Evolutionary conservation across 2,329 filamentous ascomycete species (phyloP).

Genomic region (Claviceps sp.): DNA sequence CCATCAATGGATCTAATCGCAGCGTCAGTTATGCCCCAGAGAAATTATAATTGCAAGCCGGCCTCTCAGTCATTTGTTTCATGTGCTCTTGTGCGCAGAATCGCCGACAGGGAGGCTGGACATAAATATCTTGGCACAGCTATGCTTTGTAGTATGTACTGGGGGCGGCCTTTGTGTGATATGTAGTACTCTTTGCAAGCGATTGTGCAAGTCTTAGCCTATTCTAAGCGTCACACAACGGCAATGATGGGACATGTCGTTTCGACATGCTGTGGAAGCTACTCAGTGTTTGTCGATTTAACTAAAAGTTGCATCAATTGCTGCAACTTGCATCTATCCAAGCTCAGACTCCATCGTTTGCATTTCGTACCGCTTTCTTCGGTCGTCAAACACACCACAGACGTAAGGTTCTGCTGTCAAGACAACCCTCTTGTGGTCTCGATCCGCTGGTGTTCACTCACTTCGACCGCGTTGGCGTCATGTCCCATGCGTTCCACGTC

Average conservation of each 20-base stretch:
- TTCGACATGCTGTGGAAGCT: neutral
- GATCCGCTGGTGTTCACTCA: too few species aligned
- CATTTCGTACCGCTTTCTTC: neutral
- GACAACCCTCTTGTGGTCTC: too few species aligned
- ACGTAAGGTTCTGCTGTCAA: too few species aligned
- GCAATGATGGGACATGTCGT: too few species aligned
- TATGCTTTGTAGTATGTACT: neutral
- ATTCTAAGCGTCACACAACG: too few species aligned
- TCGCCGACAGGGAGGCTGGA: conserved; percentile 13
- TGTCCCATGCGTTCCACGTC: neutral
- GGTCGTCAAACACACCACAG: too few species aligned
- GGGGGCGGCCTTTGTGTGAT: neutral
- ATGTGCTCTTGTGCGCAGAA: conserved; percentile 15
- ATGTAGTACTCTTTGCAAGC: too few species aligned
- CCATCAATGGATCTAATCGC: conserved; percentile 36
- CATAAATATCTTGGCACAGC: neutral
- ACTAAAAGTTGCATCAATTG: neutral
- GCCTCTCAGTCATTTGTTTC: conserved; percentile 35
- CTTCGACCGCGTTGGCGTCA: neutral
- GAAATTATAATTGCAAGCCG: conserved; percentile 62
- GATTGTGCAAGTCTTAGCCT: too few species aligned
- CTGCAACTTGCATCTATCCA: neutral
- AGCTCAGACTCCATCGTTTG: neutral
- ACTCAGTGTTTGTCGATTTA: neutral
- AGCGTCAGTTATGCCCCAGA: conserved; percentile 77